These are phyloP conservation scores for Ligustrum vulgare DNA, from an alignment of 257 asterid genomes.

Conservation along the genomic window DNA sequence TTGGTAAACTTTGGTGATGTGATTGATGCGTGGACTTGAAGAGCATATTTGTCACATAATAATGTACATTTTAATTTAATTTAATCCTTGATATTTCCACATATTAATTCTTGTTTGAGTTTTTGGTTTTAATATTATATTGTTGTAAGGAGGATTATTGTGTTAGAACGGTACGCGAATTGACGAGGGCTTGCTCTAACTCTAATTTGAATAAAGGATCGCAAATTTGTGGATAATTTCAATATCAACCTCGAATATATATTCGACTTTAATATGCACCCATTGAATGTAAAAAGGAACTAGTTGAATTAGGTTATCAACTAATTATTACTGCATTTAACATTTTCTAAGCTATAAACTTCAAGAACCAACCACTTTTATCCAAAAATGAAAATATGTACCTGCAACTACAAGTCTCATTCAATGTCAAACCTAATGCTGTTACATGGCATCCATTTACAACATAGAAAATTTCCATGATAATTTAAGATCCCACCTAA, in stretches of 20 bases:
- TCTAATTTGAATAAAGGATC: too few species aligned
- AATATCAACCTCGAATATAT: too few species aligned
- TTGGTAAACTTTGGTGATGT: not conserved
- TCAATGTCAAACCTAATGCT: conserved; percentile 14
- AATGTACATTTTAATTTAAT: too few species aligned
- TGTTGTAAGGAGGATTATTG: too few species aligned
- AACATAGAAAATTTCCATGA: not conserved
- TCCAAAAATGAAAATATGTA: not conserved
- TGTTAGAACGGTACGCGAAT: too few species aligned
- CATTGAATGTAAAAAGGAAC: not conserved
- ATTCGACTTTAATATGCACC: too few species aligned
- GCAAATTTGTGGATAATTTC: too few species aligned
- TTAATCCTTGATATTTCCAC: too few species aligned
- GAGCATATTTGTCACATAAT: too few species aligned
- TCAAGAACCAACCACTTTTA: conserved; percentile 21
- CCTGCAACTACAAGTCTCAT: not conserved
- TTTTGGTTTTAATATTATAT: not conserved
- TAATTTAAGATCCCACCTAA: not conserved
- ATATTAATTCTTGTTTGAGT: not conserved
- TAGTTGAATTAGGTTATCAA: conserved; percentile 35
- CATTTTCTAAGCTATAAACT: conserved; percentile 18
- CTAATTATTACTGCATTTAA: conserved; percentile 29
- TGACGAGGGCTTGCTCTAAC: too few species aligned
- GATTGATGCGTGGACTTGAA: too few species aligned
- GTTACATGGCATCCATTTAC: not conserved